Conservation (phyloP, 257 asterid species). For the Solanum tarapatanum region DNA sequence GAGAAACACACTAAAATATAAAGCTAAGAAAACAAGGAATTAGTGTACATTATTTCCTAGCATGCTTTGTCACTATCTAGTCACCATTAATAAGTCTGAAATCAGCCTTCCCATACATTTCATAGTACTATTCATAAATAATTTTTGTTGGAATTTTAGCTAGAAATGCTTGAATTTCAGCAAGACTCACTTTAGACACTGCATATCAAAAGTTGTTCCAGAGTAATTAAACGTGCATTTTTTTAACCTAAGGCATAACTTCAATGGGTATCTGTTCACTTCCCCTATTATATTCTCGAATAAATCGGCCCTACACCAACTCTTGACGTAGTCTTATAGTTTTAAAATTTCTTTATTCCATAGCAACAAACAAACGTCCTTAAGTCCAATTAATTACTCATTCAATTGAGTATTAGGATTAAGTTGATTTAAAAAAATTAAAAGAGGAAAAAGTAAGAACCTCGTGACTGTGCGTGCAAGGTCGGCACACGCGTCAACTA, state of each 20-base stretch:
- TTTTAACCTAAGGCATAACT: not conserved
- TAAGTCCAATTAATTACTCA: not conserved
- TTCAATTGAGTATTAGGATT: not conserved
- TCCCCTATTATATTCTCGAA: not conserved
- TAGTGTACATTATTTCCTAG: not conserved
- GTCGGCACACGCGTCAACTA: slow-evolving; percentile 46
- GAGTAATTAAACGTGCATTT: not conserved
- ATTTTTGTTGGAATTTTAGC: not conserved
- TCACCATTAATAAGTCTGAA: not conserved
- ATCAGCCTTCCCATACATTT: not conserved
- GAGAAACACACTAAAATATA: not conserved
- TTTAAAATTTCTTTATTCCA: not conserved
- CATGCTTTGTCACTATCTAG: not conserved
- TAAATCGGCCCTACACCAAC: not conserved
- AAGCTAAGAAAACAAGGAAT: not conserved
- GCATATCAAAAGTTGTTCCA: not conserved
- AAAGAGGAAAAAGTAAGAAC: slow-evolving; percentile 5
- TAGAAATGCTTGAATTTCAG: not conserved
- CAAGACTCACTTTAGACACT: not conserved
- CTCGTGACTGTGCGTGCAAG: slow-evolving; percentile 28
- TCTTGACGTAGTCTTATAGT: not conserved
- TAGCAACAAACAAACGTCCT: not conserved
- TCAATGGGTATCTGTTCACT: not conserved
- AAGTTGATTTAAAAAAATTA: not conserved
- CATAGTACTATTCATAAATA: not conserved